Conservation (phyloP, 768 basidiomycete species). For the Suillus spraguei region DNA sequence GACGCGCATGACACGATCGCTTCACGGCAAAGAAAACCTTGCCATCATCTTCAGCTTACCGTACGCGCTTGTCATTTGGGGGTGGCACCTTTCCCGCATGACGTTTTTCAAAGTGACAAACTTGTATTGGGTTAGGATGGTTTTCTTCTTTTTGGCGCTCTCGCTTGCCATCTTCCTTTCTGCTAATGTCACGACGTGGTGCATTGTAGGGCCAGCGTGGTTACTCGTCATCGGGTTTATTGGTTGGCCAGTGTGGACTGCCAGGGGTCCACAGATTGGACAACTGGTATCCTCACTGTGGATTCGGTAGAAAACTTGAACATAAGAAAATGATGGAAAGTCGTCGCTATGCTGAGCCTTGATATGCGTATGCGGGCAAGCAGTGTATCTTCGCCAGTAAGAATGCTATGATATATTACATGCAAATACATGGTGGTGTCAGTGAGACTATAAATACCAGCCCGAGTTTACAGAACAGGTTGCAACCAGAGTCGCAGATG, state of each 20-base stretch:
- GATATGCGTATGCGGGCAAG: not conserved
- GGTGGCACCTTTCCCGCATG: constrained; percentile 34
- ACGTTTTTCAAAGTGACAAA: not conserved
- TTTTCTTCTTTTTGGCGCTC: constrained; percentile 14
- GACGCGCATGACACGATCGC: constrained; percentile 17
- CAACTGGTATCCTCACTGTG: not conserved
- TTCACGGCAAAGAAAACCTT: constrained; percentile 43
- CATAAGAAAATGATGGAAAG: not conserved
- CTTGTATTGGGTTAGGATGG: constrained; percentile 8
- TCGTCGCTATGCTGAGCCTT: not conserved
- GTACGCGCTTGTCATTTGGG: constrained; percentile 54
- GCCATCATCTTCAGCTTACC: constrained; percentile 53
- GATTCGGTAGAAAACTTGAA: constrained; percentile 1
- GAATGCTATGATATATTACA: not conserved
- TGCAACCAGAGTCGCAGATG: not conserved
- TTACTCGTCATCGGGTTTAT: constrained; percentile 4
- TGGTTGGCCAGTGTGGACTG: constrained; percentile 5
- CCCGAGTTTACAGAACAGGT: not conserved
- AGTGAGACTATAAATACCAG: not conserved
- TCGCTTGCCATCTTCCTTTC: constrained; percentile 12
- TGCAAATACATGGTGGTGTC: not conserved
- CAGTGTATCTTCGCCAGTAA: not conserved
- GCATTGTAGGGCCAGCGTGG: constrained; percentile 9
- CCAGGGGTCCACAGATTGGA: not conserved
- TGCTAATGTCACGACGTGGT: not conserved